A percentile compares a stretch with the other conserved stretches of the same genome.
These are phyloP conservation scores for Mycena kentingensis DNA, from an alignment of 768 basidiomycete species.

Conservation along the genomic window DNA sequence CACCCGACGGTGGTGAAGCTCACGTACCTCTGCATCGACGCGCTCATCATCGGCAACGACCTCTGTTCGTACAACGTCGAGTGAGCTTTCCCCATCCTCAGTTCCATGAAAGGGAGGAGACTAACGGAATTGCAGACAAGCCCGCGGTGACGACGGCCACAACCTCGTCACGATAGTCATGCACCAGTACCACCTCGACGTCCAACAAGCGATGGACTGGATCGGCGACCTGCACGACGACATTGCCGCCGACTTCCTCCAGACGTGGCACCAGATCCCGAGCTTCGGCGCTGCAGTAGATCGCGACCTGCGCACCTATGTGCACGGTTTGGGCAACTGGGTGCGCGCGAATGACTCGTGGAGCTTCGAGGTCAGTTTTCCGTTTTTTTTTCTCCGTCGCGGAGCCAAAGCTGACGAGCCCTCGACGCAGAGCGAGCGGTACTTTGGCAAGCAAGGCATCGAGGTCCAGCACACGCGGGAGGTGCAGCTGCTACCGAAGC, in stretches of 20 bases:
- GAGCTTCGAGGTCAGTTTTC: conserved; percentile 41
- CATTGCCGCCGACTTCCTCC: conserved; percentile 35
- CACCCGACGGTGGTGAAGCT: conserved; percentile 22
- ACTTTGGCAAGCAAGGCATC: conserved; percentile 32
- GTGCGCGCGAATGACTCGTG: conserved; percentile 40
- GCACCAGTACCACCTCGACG: conserved; percentile 33
- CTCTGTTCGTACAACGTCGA: conserved; percentile 44
- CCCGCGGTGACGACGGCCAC: conserved; percentile 40
- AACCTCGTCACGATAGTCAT: conserved; percentile 47
- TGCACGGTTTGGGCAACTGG: conserved; percentile 43
- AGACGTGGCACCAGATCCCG: conserved; percentile 31
- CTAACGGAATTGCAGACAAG: conserved; percentile 23
- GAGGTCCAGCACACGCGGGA: conserved; percentile 29
- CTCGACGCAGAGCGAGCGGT: conserved; percentile 27
- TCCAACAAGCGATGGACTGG: conserved; percentile 42
- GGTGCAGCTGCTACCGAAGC: conserved; percentile 18
- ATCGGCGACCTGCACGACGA: conserved; percentile 35
- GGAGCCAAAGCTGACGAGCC: too few relatives aligned
- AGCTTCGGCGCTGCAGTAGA: conserved; percentile 38
- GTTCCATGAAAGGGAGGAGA: too few relatives aligned
- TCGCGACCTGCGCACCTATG: conserved; percentile 34
- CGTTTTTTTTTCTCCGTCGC: background rate
- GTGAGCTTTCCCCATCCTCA: background rate
- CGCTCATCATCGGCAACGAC: conserved; percentile 27
- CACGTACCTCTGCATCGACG: conserved; percentile 11